Base-by-base conservation (phyloP, 2,329 filamentous ascomycete genomes). In the Hymenoscyphus occultus region DNA sequence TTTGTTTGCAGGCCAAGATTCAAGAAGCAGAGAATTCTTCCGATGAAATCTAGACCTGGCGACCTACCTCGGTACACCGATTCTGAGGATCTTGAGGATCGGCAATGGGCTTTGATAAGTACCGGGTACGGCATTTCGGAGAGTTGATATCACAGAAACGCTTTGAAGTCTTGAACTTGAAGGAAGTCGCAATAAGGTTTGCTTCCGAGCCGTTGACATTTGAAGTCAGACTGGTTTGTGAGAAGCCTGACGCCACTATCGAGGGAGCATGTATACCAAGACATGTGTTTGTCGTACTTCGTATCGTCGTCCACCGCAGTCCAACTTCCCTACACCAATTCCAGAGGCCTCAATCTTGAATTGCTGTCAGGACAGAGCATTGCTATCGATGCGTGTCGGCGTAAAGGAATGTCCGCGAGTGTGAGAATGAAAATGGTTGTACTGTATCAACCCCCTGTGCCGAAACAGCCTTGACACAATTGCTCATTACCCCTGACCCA, bases 381-480 rank as follows among this genome's bases (percentile, higher is more conserved):
- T 48, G 45, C 22, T 2, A n/a, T 51, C 35, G 6, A 35, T 35
- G 35, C 35, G 9, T 7, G 35, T 35, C 35, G 35, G 35, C 35
- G 5, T 2, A 35, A 16, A 57, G 19, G 28, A 39, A 31, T 57
- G 28, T 57, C 54, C 31, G 31, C 28, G 28, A n/a, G n/a, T 22
- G 45, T 22, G 19, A 51, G 45, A 51, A 51, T 28, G 28, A 28
- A 28, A 28, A 28, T 28, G 28, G 28, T 28, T 28, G 28, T 28
- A n/a, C 32, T 57, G 54, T 57, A 14, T 57, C 54, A 35, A 10
- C 13, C n/a, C 54, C 54, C 54, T 39, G 54, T 1, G 9, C 16
- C 31, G 54, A 57, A 57, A 57, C 54, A n/a, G 13, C 54, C 35
- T 57, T 57, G 28, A 16, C 16, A 57, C 54, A 57, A 31, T 10